These are phyloP conservation scores for Apiospora pterosperma DNA, from an alignment of 2,329 filamentous ascomycete species.

Conservation along the genomic window DNA sequence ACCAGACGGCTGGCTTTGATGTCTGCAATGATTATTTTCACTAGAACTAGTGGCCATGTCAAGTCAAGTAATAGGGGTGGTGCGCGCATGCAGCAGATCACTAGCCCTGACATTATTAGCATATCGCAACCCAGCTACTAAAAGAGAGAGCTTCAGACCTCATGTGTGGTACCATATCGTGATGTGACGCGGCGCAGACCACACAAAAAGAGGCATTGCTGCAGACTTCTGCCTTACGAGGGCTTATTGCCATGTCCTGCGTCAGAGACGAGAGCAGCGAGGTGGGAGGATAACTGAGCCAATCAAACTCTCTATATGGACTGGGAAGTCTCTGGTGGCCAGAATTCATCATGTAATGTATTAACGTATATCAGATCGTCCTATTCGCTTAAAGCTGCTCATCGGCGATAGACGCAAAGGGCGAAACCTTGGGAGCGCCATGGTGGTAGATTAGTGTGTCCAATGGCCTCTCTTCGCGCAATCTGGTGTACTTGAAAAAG, in stretches of 20 bases:
- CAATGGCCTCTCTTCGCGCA: not conserved
- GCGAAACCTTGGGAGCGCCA: not conserved
- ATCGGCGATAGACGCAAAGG: conserved; percentile 1
- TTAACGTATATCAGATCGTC: not conserved
- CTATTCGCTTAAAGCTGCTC: not conserved
- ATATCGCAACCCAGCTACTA: not conserved
- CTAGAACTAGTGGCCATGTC: not conserved
- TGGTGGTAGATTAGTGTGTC: not conserved
- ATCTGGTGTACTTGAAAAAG: not conserved
- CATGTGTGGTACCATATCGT: not conserved
- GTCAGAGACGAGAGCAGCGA: not conserved
- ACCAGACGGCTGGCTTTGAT: not conserved
- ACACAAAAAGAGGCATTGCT: not conserved
- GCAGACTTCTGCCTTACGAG: not conserved
- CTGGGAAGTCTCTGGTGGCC: not conserved
- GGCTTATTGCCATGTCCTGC: not conserved
- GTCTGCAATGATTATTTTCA: not conserved
- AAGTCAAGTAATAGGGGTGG: not conserved
- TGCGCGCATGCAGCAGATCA: not conserved
- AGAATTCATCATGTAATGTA: not conserved
- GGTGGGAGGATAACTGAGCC: not conserved
- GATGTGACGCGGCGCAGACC: not conserved
- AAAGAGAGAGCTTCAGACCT: not conserved
- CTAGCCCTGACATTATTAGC: not conserved
- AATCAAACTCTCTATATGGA: not conserved